Percentiles rank a stretch among this genome's conserved stretches.
Conservation (phyloP, 495 filamentous ascomycete genomes). For the Talaromyces borbonicus region DNA sequence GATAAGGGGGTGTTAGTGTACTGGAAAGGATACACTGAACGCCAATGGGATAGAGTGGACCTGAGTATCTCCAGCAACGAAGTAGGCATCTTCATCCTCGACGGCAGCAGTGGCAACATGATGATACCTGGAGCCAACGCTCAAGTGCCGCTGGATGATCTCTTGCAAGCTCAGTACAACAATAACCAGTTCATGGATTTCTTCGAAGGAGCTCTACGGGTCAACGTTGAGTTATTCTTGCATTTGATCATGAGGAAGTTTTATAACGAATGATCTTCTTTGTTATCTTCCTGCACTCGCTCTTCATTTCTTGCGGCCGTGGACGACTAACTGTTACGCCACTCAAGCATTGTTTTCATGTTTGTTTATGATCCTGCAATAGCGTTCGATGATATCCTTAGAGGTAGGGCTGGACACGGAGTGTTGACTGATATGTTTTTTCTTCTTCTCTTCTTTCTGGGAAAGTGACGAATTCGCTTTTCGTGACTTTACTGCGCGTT, state of each 20-base stretch:
- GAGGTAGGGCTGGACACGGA: conserved; percentile 7
- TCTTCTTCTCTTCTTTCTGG: conserved; percentile 17
- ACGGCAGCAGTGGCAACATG: conserved; percentile 86
- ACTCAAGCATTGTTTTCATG: conserved; percentile 4
- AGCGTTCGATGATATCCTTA: conserved; percentile 6
- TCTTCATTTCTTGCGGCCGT: conserved; percentile 1
- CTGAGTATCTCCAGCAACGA: conserved; percentile 90
- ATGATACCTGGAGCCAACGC: conserved; percentile 92
- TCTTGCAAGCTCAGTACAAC: conserved; percentile 95
- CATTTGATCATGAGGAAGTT: conserved; percentile 98
- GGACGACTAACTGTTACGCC: neutral
- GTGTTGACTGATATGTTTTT: conserved; percentile 15
- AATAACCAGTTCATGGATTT: conserved; percentile 89
- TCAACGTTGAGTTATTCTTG: conserved; percentile 93
- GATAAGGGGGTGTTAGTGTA: conserved; percentile 89
- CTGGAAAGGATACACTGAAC: conserved; percentile 75
- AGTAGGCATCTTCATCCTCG: conserved; percentile 88
- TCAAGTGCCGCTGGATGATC: conserved; percentile 81
- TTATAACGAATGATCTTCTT: conserved; percentile 52
- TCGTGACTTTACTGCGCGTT: too few relatives aligned
- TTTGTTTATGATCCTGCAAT: conserved; percentile 2
- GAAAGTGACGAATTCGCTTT: too few relatives aligned
- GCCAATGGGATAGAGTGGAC: conserved; percentile 85
- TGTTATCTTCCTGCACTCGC: neutral
- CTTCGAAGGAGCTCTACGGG: conserved; percentile 75